Evolutionary conservation across 116 monocot species (phyloP), one percentile per base, ranked within the genome.

Genomic region (Posidonia oceanica): DNA sequence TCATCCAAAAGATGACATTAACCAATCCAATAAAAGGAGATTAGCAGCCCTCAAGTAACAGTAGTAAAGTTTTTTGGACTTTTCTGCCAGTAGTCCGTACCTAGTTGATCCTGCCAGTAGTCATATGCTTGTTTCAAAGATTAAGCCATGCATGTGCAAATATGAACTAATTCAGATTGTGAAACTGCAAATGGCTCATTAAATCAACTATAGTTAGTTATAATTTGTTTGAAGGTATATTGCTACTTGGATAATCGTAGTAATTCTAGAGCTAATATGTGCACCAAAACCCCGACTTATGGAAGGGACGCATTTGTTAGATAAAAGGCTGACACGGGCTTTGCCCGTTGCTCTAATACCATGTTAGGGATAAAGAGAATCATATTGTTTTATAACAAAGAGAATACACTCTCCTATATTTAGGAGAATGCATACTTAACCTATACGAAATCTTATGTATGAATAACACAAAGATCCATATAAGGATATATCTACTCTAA

Each of bases 141-240:
- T 74, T 74, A 64, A 74, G 73, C 1, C 64, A 74, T 74, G 73
- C 62, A 74, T 74, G 73, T 74, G 64, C 64, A 29, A 74, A 74
- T 64, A 60, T 60, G 60, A 60, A 60, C 60, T 60, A 23, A 60
- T 60, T 60, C 60, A 2, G 29, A 60, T 22, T 5, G 23, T 60
- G 60, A 29, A 18, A 60, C 10, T 60, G 20, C 7, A 10, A 60
- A 60, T 18, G 22, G 1, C 60, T 60, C 60, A 60, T 60, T 60
- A 60, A 60, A 29, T 60, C 20, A 21, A n/a, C 20, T 54, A 54
- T 54, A 54, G 54, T 54, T 54, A 21, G 60, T 60, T 54, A 54
- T 54, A 54, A 10, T 54, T 54, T 54, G 54, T 54, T 54, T 54
- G 54, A 54, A 14, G 54, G 54, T 54, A 54, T 54, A 0, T 60